Evolutionary conservation across 176 grass and related monocot genomes (phyloP), one percentile per base, ranked within the genome.

Genomic region (Hordeum vulgare): DNA sequence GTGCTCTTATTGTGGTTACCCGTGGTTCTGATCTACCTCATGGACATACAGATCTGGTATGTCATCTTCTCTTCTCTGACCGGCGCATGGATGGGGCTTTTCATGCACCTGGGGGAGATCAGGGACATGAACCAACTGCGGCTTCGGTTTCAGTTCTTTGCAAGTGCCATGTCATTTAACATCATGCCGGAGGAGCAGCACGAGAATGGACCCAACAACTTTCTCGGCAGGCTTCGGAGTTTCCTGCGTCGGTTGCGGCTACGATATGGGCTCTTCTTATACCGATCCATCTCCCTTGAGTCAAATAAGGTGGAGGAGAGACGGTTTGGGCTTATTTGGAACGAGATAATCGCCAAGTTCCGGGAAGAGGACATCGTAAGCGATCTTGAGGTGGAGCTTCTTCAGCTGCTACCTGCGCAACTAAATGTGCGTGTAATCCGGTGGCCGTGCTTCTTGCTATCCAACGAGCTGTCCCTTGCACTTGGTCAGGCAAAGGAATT

Each of bases 1-100:
- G 89, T 97, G 25, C 81, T 90, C 56, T 36, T 97, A 26, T 74
- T 97, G 53, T 97, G 94, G 94, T 36, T 94, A 10, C 94, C 94
- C 15, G 90, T 97, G 35, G 84, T 97, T 60, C 83, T 97, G 85
- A 97, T 97, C 77, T 97, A 97, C 85, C 85, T 97, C 34, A 97
- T 97, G 91, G 94, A 97, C 77, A 94, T 94, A 71, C 94, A 97
- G 85, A 97, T 97, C 40, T 97, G 94, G 94, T 97, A 97, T 28
- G 89, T 91, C 12, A 92, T 97, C n/a, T 94, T 97, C 69, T 97
- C 94, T 42, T 88, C 94, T 56, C 49, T 94, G 79, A 70, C 90
- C 11, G 94, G 94, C 21, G 94, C 87, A 25, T 89, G 90, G 71
- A 91, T 97, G 33, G 94, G 94, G 49, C 67, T 97, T 36, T 97